Evolutionary conservation across 2,329 filamentous ascomycete species (phyloP), one percentile per base, ranked within the genome.

Genomic region (Lecanosticta acicola): DNA sequence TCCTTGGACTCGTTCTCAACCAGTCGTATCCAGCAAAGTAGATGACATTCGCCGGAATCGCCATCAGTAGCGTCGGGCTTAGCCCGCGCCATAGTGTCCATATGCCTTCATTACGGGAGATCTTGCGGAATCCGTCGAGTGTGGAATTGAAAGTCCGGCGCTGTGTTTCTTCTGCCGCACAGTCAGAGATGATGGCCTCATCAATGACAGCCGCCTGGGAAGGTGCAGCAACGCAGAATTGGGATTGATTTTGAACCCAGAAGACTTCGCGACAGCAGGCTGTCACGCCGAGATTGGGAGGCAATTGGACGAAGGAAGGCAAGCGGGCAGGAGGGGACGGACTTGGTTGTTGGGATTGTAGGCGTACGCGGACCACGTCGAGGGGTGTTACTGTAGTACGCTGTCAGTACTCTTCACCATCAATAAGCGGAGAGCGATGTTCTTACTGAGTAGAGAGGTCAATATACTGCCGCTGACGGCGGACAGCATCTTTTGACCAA

Each of bases 21-120:
- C 89, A 96, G 63, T 98, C 93, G 68, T 98, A 98, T 32, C 93
- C 93, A 10, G 93, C 94, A 61, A 97, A 96, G 69, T 98, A 98
- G 55, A 98, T 97, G 56, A 98, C 93, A 65, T 98, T 98, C 19
- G 83, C 88, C 0, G 93, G 93, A 4, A 98, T 79, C 0, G 89
- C 83, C 93, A 98, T 98, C 54, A 89, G 78, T 17, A 98, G 72
- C 0, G 93, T 98, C 0, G 93, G 91, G n/a, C 87, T 94, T 3
- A 98, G 72, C 0, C 93, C 93, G 50, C 93, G 80, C 91, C 93
- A 98, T 29, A 98, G 70, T 1, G 90, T 93, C 19, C 79, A 78
- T 10, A 89, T 62, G 1, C 93, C 93, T 70, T 98, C 93, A 64
- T 97, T 89, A 39, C 87, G 82, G 13, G 93, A 89, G 60, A 98